phyloP scores from a whole-genome alignment of 345 rosid genomes.

The Salix dunnii region DNA sequence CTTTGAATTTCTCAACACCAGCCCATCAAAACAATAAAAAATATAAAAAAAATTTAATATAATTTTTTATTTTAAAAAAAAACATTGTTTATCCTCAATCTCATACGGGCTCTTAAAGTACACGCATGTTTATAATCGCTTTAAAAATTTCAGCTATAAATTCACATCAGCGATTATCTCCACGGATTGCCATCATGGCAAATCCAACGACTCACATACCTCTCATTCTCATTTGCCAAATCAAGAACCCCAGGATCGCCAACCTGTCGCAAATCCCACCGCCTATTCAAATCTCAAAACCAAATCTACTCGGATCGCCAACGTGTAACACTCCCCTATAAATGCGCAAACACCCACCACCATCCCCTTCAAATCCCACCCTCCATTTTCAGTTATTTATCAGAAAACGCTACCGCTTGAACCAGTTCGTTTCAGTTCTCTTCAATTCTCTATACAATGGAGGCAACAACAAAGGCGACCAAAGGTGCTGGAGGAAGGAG shows the following conservation, averaged over 20 bases:
- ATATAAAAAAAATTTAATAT: too few species aligned
- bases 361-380: not conserved
- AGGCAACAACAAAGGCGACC: not conserved
- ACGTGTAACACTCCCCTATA: not conserved
- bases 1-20: too few species aligned
- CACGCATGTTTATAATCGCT: too few species aligned
- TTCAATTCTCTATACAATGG: not conserved
- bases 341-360: not conserved
- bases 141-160: too few species aligned
- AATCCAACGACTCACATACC: not conserved
- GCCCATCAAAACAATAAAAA: too few species aligned
- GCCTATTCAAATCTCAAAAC: not conserved
- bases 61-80: too few species aligned
- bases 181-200: not conserved
- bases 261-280: conserved; percentile 9
- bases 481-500: conserved; percentile 27
- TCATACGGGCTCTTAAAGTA: too few species aligned
- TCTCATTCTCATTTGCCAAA: not conserved
- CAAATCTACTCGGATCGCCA: conserved; percentile 2
- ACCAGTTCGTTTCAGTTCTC: too few species aligned
- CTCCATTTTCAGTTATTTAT: not conserved
- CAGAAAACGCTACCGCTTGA: not conserved
- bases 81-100: too few species aligned
- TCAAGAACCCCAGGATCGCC: conserved; percentile 13
- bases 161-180: too few species aligned